Conservation (phyloP, 2,329 filamentous ascomycete species). For the Colletotrichum magnum region DNA sequence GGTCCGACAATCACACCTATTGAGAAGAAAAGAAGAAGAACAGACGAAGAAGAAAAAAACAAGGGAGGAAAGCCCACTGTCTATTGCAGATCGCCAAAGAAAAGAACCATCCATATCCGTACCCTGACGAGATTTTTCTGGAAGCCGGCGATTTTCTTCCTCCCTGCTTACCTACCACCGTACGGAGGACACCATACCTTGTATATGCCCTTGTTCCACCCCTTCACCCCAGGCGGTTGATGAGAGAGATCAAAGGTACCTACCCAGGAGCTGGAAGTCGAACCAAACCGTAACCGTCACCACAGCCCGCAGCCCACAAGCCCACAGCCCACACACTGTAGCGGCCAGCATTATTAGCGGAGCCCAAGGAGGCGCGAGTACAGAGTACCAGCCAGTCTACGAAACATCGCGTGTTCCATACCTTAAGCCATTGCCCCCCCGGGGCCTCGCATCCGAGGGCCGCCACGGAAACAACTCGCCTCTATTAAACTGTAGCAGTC, state of each 20-base stretch:
- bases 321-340: slow-evolving; percentile 18
- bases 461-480: slow-evolving; percentile 34
- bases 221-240: neutral
- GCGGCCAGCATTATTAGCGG: slow-evolving; percentile 26
- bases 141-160: slow-evolving; percentile 19
- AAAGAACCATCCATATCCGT: no score
- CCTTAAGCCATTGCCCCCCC: slow-evolving; percentile 32
- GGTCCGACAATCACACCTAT: neutral
- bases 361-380: slow-evolving; percentile 36
- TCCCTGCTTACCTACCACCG: slow-evolving; percentile 1
- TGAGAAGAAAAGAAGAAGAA: no score
- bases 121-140: slow-evolving; percentile 7
- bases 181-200: neutral
- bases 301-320: slow-evolving; percentile 2
- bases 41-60: no score
- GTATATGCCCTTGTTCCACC: slow-evolving; percentile 28
- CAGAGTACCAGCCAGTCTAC: slow-evolving; percentile 34
- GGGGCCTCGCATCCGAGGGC: slow-evolving; percentile 32
- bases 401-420: slow-evolving; percentile 43
- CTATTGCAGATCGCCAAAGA: neutral
- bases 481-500: slow-evolving; percentile 37
- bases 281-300: slow-evolving; percentile 26
- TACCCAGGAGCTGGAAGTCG: slow-evolving; percentile 30
- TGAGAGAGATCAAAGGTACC: slow-evolving; percentile 11
- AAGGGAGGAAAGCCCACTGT: neutral